Evolutionary conservation across 768 basidiomycete species (phyloP).

Genomic region (Russula sp.): DNA sequence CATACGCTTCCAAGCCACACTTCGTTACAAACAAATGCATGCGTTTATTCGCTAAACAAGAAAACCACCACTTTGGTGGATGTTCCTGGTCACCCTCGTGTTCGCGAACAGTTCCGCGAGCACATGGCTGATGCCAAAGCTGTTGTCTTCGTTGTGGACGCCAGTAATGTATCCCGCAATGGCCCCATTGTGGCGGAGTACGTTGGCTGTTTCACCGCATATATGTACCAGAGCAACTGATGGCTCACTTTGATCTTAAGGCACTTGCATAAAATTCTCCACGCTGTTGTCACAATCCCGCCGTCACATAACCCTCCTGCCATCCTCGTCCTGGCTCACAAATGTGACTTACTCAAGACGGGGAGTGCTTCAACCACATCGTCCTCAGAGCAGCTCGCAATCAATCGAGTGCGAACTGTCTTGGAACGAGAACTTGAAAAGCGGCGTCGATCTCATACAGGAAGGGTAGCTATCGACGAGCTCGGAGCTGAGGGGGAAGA

Average conservation of each 20-base stretch:
- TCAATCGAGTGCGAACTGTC: constrained; percentile 69
- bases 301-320: constrained; percentile 62
- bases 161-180: constrained; percentile 73
- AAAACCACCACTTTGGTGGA: constrained; percentile 60
- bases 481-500: constrained; percentile 62
- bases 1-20: constrained; percentile 67
- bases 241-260: constrained; percentile 39
- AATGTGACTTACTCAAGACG: constrained; percentile 64
- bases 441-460: constrained; percentile 58
- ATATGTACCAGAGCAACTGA: constrained; percentile 10
- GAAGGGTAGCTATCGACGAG: constrained; percentile 68
- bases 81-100: constrained; percentile 81
- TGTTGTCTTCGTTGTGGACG: constrained; percentile 76
- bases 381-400: constrained; percentile 48
- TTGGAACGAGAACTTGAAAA: constrained; percentile 86
- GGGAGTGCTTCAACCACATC: constrained; percentile 41
- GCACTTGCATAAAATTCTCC: constrained; percentile 69
- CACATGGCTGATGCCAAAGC: constrained; percentile 59
- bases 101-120: constrained; percentile 70
- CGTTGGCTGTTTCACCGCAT: constrained; percentile 35
- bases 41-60: constrained; percentile 45
- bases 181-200: constrained; percentile 77
- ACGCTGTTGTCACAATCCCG: constrained; percentile 67
- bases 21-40: constrained; percentile 71
- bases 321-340: constrained; percentile 71